Evolutionary conservation across 805 yeast species (phyloP), one percentile per base, ranked within the genome.

Genomic region (Candida caryicola): DNA sequence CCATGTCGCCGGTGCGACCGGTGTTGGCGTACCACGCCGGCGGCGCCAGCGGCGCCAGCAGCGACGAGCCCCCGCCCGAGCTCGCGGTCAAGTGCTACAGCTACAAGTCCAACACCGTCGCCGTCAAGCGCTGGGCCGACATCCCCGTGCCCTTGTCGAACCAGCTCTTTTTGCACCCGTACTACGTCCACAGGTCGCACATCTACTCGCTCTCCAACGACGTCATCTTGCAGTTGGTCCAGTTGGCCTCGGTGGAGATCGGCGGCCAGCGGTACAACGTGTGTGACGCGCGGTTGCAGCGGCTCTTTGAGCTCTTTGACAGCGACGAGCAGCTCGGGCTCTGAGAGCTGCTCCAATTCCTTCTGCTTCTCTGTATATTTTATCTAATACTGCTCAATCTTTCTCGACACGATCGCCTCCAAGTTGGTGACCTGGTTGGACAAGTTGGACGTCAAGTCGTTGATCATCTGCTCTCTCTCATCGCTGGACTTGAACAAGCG

Each of bases 351-450:
- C n/a, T n/a, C n/a, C n/a, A n/a, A n/a, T n/a, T n/a, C n/a, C n/a
- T n/a, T n/a, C n/a, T n/a, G n/a, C n/a, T n/a, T n/a, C n/a, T n/a
- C n/a, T n/a, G n/a, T n/a, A n/a, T n/a, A n/a, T n/a, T n/a, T n/a
- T n/a, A n/a, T n/a, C n/a, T n/a, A n/a, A n/a, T 21, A 21, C 10
- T 21, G 25, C 10, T 21, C 25, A n/a, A 17, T 26, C 30, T 37
- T 33, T 31, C 32, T 29, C 4, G 55, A 51, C 15, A 54, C 33
- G n/a, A 55, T 45, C 1, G 33, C 45, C 29, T 59, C 62, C 31
- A 57, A 44, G 17, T 54, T 33, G 5, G 48, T 43, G 2, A 55
- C 46, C 42, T 58, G 57, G 33, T 50, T 43, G 2, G 62, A 57
- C 25, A 60, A 49, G 34, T 49, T 54, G 8, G 41, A 43, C 4